These are phyloP conservation scores for Sporothrix variecibatus DNA, from an alignment of 2,329 filamentous ascomycete species.

Conservation along the genomic window DNA sequence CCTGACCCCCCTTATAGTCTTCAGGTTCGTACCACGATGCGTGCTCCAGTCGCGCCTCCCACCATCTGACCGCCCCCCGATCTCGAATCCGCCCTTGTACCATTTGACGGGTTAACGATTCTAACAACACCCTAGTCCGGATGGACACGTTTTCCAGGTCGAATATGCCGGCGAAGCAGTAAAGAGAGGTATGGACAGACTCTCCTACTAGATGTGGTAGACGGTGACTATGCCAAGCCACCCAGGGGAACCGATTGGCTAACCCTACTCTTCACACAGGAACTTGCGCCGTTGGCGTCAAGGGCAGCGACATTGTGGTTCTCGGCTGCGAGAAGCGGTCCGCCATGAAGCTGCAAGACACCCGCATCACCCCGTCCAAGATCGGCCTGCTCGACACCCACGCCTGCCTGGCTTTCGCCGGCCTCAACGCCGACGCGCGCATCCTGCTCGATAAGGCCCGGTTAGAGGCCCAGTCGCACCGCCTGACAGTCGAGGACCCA, in stretches of 20 bases:
- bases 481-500: constrained; percentile 94
- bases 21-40: constrained; percentile 62
- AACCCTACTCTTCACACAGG: constrained; percentile 51
- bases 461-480: constrained; percentile 95
- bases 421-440: constrained; percentile 94
- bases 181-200: constrained; percentile 73
- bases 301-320: constrained; percentile 91
- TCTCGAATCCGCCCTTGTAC: neutral
- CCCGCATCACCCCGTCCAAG: constrained; percentile 97
- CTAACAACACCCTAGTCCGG: constrained; percentile 65
- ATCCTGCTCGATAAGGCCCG: constrained; percentile 98
- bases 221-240: neutral
- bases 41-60: neutral
- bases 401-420: constrained; percentile 95
- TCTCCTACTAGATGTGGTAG: neutral
- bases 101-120: constrained; percentile 4
- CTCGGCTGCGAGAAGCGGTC: constrained; percentile 98
- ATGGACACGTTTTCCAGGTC: constrained; percentile 99
- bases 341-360: constrained; percentile 99
- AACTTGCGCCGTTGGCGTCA: constrained; percentile 97
- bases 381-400: constrained; percentile 91
- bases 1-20: constrained; percentile 55
- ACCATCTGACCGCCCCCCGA: neutral
- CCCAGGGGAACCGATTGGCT: neutral
- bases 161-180: constrained; percentile 99